A percentile compares a stretch with the other conserved stretches of the same genome.
phyloP scores from a whole-genome alignment of 2,329 filamentous ascomycete species.

The Xylaria sp. region DNA sequence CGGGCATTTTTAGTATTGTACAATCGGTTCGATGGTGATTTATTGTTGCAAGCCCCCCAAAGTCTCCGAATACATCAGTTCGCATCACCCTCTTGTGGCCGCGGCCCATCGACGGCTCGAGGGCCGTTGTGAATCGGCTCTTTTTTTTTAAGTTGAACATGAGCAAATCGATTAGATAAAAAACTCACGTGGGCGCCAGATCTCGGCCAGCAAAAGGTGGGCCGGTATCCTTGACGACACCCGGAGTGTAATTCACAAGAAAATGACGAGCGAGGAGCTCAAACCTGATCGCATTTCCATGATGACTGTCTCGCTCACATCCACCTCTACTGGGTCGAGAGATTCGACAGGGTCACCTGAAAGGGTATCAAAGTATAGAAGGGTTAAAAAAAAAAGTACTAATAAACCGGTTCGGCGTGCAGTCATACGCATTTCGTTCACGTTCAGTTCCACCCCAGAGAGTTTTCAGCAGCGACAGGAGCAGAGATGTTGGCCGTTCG shows the following conservation, averaged over 20 bases:
- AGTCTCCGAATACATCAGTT: conserved; percentile 42
- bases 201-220: conserved; percentile 52
- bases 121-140: conserved; percentile 35
- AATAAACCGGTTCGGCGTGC: conserved; percentile 48
- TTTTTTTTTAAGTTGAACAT: conserved; percentile 39
- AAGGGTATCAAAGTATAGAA: conserved; percentile 60
- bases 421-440: conserved; percentile 47
- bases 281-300: conserved; percentile 48
- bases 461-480: conserved; percentile 93
- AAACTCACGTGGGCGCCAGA: conserved; percentile 48
- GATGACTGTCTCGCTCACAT: conserved; percentile 34
- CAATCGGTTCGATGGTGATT: conserved; percentile 44
- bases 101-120: conserved; percentile 42
- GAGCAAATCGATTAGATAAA: conserved; percentile 50
- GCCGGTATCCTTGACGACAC: conserved; percentile 46
- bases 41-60: conserved; percentile 40
- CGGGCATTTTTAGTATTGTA: conserved; percentile 47
- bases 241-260: conserved; percentile 50
- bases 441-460: conserved; percentile 88
- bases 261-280: conserved; percentile 48
- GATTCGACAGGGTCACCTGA: conserved; percentile 50
- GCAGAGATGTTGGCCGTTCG: conserved; percentile 80
- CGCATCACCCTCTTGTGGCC: conserved; percentile 38
- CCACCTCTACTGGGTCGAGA: conserved; percentile 32
- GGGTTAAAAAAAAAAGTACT: conserved; percentile 42